phyloP scores from a whole-genome alignment of 2,329 filamentous ascomycete species.

The Fusarium goolgardi region DNA sequence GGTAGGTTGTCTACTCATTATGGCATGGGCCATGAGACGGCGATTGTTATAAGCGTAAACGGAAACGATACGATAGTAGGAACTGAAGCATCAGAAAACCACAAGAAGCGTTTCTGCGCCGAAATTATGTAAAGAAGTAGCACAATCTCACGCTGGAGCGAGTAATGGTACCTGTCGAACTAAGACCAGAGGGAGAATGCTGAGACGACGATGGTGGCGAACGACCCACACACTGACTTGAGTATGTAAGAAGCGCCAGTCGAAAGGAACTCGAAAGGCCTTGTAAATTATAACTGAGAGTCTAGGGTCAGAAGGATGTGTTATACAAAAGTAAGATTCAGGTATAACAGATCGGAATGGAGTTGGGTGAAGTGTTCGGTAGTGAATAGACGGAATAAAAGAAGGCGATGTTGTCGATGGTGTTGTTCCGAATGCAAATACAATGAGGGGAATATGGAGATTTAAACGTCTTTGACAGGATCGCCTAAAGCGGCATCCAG shows the following conservation, averaged over 20 bases:
- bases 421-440: slow-evolving; percentile 7
- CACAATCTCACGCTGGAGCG: slow-evolving; percentile 12
- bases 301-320: neutral
- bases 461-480: neutral
- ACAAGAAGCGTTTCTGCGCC: slow-evolving; percentile 5
- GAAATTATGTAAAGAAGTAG: slow-evolving; percentile 12
- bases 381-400: slow-evolving; percentile 3
- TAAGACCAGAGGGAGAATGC: slow-evolving; percentile 21
- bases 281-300: neutral
- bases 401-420: slow-evolving; percentile 6
- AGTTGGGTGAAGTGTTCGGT: neutral
- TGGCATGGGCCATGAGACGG: slow-evolving; percentile 13
- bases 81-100: slow-evolving; percentile 5
- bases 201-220: slow-evolving; percentile 34
- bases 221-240: slow-evolving; percentile 25
- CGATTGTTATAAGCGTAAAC: slow-evolving; percentile 1
- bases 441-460: slow-evolving; percentile 17
- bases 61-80: neutral
- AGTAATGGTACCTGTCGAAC: slow-evolving; percentile 24
- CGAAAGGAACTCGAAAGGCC: slow-evolving; percentile 1
- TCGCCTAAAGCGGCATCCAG: slow-evolving; percentile 17
- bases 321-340: neutral
- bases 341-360: neutral
- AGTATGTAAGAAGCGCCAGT: slow-evolving; percentile 10
- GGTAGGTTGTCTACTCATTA: slow-evolving; percentile 34